Percentiles rank a stretch among this genome's conserved stretches.
Evolutionary conservation across 345 rosid species (phyloP).

Genomic region (Sisymbrium altissimum): DNA sequence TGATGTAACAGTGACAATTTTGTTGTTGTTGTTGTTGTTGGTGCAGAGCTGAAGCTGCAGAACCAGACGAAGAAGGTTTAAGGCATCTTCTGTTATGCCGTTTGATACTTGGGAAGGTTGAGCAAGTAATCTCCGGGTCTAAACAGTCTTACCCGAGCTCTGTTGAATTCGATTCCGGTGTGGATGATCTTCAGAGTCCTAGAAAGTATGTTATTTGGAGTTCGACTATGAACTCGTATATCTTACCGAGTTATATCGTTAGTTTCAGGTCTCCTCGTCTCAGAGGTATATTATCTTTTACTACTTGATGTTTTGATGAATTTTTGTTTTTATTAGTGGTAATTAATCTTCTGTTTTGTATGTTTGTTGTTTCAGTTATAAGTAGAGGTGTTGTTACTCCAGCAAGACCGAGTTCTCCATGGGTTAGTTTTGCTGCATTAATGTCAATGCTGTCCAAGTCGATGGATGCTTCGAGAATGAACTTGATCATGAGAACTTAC

Average conservation of each 20-base stretch:
- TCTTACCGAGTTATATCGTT: slow-evolving; percentile 57
- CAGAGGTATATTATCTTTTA: too few species aligned
- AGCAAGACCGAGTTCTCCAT: slow-evolving; percentile 55
- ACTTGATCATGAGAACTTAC: slow-evolving; percentile 42
- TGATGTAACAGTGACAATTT: slow-evolving; percentile 1
- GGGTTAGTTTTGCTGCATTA: slow-evolving; percentile 62
- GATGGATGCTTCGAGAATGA: slow-evolving; percentile 39
- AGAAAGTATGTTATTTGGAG: slow-evolving; percentile 66
- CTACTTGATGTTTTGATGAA: background rate
- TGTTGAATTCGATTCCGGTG: slow-evolving; percentile 59
- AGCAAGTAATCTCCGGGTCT: slow-evolving; percentile 47
- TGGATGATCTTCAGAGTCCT: slow-evolving; percentile 45
- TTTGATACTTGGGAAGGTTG: slow-evolving; percentile 63
- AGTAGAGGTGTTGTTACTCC: slow-evolving; percentile 9
- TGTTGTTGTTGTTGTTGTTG: background rate
- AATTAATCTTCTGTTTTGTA: background rate
- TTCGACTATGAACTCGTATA: slow-evolving; percentile 53
- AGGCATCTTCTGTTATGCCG: slow-evolving; percentile 74
- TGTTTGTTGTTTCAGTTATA: background rate
- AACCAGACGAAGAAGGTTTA: slow-evolving; percentile 48
- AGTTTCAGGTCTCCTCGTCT: slow-evolving; percentile 54
- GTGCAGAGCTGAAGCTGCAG: slow-evolving; percentile 18
- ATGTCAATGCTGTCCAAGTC: slow-evolving; percentile 53
- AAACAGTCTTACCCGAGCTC: slow-evolving; percentile 58
- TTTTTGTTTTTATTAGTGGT: background rate